These are phyloP conservation scores for Lactifluus volemus DNA, from an alignment of 768 basidiomycete genomes.

Conservation along the genomic window DNA sequence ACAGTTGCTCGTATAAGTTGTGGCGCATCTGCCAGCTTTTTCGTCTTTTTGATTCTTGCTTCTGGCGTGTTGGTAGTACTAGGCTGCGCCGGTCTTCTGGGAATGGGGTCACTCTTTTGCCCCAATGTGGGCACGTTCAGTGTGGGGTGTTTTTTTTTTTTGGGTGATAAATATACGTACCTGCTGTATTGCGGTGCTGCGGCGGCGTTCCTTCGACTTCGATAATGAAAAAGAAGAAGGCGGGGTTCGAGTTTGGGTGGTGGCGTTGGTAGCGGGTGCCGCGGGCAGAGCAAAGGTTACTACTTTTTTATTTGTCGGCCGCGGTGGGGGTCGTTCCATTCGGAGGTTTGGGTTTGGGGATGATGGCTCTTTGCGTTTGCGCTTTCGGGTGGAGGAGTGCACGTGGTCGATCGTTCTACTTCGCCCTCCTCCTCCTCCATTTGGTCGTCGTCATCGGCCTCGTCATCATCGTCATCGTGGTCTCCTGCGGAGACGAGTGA, in stretches of 20 bases:
- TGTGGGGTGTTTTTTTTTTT: too few species aligned
- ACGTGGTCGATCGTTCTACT: slow-evolving; percentile 5
- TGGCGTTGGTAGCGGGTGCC: background rate
- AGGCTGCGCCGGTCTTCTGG: too few species aligned
- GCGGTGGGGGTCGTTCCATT: slow-evolving; percentile 6
- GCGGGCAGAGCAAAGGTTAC: slow-evolving; percentile 22
- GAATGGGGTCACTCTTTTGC: background rate
- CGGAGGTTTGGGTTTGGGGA: background rate
- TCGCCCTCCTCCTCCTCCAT: background rate
- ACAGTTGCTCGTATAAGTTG: background rate
- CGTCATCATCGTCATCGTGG: background rate
- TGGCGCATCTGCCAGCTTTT: background rate
- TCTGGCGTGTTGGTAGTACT: background rate
- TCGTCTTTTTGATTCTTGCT: background rate
- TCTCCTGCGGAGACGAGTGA: background rate
- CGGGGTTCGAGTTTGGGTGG: background rate
- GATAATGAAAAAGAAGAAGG: background rate
- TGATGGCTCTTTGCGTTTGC: slow-evolving; percentile 31
- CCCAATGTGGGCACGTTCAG: too few species aligned
- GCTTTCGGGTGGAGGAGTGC: slow-evolving; percentile 22
- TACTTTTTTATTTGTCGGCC: slow-evolving; percentile 28
- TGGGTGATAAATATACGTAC: background rate
- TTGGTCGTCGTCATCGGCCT: slow-evolving; percentile 12
- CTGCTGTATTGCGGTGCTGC: background rate
- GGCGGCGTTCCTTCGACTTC: background rate